phyloP scores from a whole-genome alignment of 116 monocot species.

The Iris pallida region DNA sequence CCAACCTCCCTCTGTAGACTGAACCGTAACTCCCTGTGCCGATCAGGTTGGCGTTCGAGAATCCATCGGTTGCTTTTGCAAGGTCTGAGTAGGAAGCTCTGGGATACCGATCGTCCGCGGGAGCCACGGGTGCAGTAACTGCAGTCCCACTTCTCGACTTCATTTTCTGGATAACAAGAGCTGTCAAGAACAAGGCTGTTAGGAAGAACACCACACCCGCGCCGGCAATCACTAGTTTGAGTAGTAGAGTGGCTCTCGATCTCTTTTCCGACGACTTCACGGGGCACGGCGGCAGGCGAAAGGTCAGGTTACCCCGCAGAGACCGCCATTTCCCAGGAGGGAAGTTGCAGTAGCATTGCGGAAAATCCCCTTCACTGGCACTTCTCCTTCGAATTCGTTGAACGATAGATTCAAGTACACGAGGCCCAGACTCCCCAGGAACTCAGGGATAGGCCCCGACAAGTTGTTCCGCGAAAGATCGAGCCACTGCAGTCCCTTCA shows the following conservation, averaged over 20 bases:
- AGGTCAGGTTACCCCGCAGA: constrained; percentile 27
- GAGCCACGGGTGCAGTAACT: neutral
- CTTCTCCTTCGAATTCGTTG: constrained; percentile 17
- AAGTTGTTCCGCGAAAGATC: constrained; percentile 14
- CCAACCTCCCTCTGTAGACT: constrained; percentile 9
- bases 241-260: neutral
- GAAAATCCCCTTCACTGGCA: constrained; percentile 23
- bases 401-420: neutral
- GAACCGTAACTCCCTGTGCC: constrained; percentile 18
- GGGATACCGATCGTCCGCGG: neutral
- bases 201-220: neutral
- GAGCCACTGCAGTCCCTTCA: constrained; percentile 2
- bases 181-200: neutral
- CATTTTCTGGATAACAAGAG: neutral
- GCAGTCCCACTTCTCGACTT: constrained; percentile 1
- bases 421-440: neutral
- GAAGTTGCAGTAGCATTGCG: constrained; percentile 15
- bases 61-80: constrained; percentile 17
- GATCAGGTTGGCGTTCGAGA: constrained; percentile 16
- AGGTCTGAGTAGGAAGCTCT: constrained; percentile 11
- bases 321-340: constrained; percentile 16
- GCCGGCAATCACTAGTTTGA: neutral
- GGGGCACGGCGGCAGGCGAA: constrained; percentile 19
- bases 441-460: constrained; percentile 5
- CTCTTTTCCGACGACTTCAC: neutral